These are phyloP conservation scores for Cystobasidium ongulense DNA, from an alignment of 768 basidiomycete genomes.

Conservation along the genomic window DNA sequence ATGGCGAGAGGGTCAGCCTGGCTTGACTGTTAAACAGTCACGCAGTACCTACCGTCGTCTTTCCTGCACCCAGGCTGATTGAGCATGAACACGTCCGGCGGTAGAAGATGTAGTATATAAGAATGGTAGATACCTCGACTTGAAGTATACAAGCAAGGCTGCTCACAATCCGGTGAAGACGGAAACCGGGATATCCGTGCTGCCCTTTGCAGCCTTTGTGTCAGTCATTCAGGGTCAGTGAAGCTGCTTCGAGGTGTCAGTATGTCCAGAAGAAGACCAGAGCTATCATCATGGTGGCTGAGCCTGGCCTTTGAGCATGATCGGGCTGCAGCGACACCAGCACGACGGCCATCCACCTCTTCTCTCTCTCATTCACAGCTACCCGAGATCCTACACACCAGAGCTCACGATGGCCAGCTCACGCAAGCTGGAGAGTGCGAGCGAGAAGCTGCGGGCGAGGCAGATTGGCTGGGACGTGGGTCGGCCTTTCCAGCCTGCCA, in stretches of 20 bases:
- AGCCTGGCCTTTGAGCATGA: not conserved
- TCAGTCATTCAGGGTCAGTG: not conserved
- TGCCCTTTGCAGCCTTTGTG: not conserved
- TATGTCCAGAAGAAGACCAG: not conserved
- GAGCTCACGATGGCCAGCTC: conserved; percentile 19
- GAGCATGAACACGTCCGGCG: not conserved
- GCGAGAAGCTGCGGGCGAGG: conserved; percentile 24
- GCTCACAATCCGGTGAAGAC: conserved; percentile 86
- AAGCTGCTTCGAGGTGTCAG: not conserved
- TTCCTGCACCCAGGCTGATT: conserved; percentile 41
- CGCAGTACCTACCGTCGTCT: conserved; percentile 34
- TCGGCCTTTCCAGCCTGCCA: not conserved
- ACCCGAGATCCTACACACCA: not conserved
- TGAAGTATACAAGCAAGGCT: conserved; percentile 41
- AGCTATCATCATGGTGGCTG: not conserved
- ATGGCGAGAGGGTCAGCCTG: not conserved
- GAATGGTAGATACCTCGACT: conserved; percentile 58
- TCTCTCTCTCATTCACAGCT: not conserved
- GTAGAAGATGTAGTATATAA: not conserved
- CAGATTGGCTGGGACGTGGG: conserved; percentile 27
- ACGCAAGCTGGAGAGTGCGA: conserved; percentile 25
- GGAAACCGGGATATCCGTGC: conserved; percentile 63
- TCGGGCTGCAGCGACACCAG: not conserved
- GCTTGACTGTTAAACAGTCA: not conserved
- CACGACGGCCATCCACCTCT: not conserved